phyloP scores from a whole-genome alignment of 2,329 filamentous ascomycete genomes.

The Penicillium sp. region DNA sequence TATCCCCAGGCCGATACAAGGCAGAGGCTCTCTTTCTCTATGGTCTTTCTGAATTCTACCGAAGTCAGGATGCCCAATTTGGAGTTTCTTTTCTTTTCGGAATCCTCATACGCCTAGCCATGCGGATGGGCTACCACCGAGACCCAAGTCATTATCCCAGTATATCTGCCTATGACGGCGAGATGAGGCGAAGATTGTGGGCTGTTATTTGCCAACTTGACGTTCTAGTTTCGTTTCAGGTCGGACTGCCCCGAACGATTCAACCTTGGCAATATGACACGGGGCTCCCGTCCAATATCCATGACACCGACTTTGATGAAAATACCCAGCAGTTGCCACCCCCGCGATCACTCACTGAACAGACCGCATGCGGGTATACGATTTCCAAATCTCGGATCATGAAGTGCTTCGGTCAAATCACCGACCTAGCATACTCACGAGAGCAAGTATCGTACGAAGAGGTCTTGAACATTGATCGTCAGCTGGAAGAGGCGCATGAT shows the following conservation, averaged over 20 bases:
- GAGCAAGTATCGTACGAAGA: constrained; percentile 41
- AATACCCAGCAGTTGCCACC: constrained; percentile 56
- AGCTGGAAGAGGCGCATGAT: constrained; percentile 37
- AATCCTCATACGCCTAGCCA: constrained; percentile 62
- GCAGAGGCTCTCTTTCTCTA: constrained; percentile 37
- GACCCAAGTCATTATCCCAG: constrained; percentile 59
- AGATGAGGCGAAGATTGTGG: constrained; percentile 55
- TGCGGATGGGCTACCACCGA: constrained; percentile 66
- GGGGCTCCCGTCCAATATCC: constrained; percentile 60
- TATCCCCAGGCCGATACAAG: constrained; percentile 37
- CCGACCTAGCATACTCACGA: constrained; percentile 41
- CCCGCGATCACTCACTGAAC: constrained; percentile 56
- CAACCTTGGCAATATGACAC: constrained; percentile 65
- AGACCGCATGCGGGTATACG: constrained; percentile 51
- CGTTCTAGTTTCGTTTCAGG: constrained; percentile 64
- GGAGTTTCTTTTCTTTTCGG: constrained; percentile 60
- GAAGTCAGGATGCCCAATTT: constrained; percentile 46
- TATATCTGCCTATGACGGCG: constrained; percentile 60
- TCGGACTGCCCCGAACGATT: constrained; percentile 67
- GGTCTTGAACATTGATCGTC: constrained; percentile 40
- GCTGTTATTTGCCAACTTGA: constrained; percentile 58
- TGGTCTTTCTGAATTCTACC: constrained; percentile 34
- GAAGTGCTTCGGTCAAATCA: constrained; percentile 41
- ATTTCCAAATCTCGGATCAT: constrained; percentile 42
- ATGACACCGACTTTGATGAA: constrained; percentile 64